These are phyloP conservation scores for Phytophthora agathidicida DNA, from an alignment of 352 stramenopile species.

Conservation along the genomic window DNA sequence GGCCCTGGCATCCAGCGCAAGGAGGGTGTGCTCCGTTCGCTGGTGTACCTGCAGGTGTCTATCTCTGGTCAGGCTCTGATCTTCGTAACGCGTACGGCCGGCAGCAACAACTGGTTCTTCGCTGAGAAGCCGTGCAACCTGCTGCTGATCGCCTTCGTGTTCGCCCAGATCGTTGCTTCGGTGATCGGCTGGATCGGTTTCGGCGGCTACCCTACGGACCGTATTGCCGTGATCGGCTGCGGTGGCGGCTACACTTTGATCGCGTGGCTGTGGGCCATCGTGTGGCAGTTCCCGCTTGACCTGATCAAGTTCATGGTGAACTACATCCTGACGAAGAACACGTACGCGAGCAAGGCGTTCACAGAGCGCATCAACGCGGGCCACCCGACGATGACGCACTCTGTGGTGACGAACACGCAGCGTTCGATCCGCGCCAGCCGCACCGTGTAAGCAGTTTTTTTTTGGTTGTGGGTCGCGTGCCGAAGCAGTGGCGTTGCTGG, in stretches of 20 bases:
- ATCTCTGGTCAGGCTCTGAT: slow-evolving; percentile 71
- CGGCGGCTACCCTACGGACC: slow-evolving; percentile 57
- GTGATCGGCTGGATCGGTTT: slow-evolving; percentile 66
- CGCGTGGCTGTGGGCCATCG: slow-evolving; percentile 57
- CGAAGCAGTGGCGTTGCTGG: too few species aligned
- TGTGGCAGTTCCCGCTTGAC: slow-evolving; percentile 67
- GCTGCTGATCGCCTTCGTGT: slow-evolving; percentile 59
- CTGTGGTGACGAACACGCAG: slow-evolving; percentile 49
- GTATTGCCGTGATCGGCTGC: slow-evolving; percentile 59
- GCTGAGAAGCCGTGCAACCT: slow-evolving; percentile 53
- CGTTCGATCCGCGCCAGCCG: slow-evolving; percentile 58
- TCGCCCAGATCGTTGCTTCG: slow-evolving; percentile 58
- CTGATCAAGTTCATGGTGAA: slow-evolving; percentile 67
- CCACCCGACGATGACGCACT: slow-evolving; percentile 62
- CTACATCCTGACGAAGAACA: slow-evolving; percentile 53
- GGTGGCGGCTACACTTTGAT: slow-evolving; percentile 58
- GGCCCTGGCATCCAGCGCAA: slow-evolving; percentile 61
- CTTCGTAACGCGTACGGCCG: slow-evolving; percentile 66
- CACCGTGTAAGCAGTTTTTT: slow-evolving; percentile 57
- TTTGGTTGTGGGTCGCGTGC: too few species aligned
- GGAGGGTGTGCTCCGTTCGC: slow-evolving; percentile 53
- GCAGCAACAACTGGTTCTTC: slow-evolving; percentile 71
- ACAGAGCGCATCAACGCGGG: slow-evolving; percentile 67
- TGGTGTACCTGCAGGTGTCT: slow-evolving; percentile 70
- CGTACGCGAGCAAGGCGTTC: slow-evolving; percentile 59